Conservation (phyloP, 208 protist genomes). For the Wallacemonas rigidus region DNA sequence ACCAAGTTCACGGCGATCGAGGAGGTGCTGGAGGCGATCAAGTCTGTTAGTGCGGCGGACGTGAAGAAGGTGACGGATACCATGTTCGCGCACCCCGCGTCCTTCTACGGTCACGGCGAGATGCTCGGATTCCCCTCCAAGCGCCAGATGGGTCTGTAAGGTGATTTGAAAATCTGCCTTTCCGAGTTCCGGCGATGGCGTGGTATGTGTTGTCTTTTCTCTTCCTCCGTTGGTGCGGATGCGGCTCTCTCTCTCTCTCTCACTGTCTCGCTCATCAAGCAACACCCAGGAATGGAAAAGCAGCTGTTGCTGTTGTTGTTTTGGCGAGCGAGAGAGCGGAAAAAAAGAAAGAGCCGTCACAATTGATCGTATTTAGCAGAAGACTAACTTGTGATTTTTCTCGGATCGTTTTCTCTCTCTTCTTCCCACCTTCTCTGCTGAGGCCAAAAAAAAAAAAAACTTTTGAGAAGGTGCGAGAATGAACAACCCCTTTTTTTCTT, state of each 20-base stretch:
- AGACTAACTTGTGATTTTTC: too few relatives aligned
- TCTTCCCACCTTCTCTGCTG: not conserved
- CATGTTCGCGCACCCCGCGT: constrained; percentile 69
- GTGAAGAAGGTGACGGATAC: constrained; percentile 68
- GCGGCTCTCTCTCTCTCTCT: too few relatives aligned
- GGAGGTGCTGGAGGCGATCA: constrained; percentile 69
- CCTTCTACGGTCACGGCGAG: constrained; percentile 82
- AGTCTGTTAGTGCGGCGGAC: constrained; percentile 52
- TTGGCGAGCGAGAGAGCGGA: too few relatives aligned
- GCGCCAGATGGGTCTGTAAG: constrained; percentile 79
- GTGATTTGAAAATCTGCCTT: not conserved
- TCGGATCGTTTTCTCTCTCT: not conserved
- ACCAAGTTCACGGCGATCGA: constrained; percentile 44
- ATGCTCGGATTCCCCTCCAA: constrained; percentile 81
- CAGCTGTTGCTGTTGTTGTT: too few relatives aligned
- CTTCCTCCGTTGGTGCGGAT: too few relatives aligned
- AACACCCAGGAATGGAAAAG: too few relatives aligned
- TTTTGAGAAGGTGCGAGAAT: not conserved
- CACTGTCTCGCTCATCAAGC: too few relatives aligned
- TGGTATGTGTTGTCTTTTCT: too few relatives aligned
- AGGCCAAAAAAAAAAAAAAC: not conserved
- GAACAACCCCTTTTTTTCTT: constrained; percentile 10
- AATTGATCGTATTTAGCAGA: too few relatives aligned
- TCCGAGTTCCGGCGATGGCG: too few relatives aligned
- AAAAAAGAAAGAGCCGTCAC: too few relatives aligned